A percentile compares a stretch with the other conserved stretches of the same genome.
phyloP scores from a whole-genome alignment of 2,329 filamentous ascomycete species.

The Tetracladium maxilliforme region DNA sequence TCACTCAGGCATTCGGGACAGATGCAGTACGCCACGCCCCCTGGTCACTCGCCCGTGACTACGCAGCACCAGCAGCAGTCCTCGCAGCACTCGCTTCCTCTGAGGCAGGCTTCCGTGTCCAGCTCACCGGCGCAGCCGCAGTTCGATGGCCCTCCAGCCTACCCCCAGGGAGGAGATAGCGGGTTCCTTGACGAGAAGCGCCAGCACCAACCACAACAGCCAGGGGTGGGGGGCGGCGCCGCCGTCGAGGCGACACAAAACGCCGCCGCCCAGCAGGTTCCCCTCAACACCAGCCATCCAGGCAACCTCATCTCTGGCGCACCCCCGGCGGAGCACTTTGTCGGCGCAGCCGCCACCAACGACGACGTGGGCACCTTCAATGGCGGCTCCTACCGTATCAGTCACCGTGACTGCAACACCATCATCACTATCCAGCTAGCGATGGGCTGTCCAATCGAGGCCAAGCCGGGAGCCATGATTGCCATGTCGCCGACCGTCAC shows the following conservation, averaged over 20 bases:
- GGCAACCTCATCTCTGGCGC: conserved; percentile 22
- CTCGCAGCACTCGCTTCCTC: conserved; percentile 3
- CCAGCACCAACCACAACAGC: conserved; percentile 1
- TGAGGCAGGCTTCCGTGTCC: conserved; percentile 1
- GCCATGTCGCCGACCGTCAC: conserved; percentile 85
- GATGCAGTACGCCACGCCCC: conserved; percentile 6
- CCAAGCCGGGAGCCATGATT: conserved; percentile 82
- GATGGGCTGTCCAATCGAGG: conserved; percentile 69
- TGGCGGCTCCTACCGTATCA: conserved; percentile 85
- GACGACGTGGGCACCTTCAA: conserved; percentile 97
- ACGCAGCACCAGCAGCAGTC: conserved; percentile 13
- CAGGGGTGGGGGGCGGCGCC: neutral
- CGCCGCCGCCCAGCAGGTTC: no score
- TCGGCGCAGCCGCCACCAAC: conserved; percentile 43
- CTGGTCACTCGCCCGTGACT: conserved; percentile 15
- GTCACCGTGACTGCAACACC: conserved; percentile 81
- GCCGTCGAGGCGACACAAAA: neutral
- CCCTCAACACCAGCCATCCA: no score
- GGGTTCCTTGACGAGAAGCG: conserved; percentile 1
- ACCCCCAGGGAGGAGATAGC: conserved; percentile 3
- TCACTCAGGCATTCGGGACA: no score
- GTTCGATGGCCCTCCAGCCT: conserved; percentile 6
- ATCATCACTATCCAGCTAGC: conserved; percentile 82
- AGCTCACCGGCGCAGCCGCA: conserved; percentile 3
- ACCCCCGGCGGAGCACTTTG: conserved; percentile 34